Base-by-base conservation (phyloP, 1,284 basidiomycete genomes). In the Tetrapyrgos nigripes region DNA sequence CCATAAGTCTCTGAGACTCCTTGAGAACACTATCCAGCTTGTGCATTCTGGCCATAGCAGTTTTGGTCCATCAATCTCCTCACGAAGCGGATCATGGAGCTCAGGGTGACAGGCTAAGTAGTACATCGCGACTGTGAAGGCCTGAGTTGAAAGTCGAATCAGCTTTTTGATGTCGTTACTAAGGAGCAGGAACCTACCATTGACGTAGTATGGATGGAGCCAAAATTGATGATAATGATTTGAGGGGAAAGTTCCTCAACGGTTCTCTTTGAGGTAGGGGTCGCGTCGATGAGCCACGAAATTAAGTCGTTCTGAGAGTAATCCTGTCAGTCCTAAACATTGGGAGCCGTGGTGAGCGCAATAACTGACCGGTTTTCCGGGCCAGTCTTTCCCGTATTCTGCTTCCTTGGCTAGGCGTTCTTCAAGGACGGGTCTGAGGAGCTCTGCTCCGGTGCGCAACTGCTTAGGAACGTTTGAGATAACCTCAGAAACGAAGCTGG, bases 31-130 rank as follows among this genome's bases (percentile, higher is more conserved):
- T 59, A 44, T 59, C 58, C 11, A 59, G 26, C 13, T 55, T 50
- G 14, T 35, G 21, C 55, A 57, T 55, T 35, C 51, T 50, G 35
- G 50, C 35, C 53, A 53, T 50, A 8, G 57, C 53, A 37, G 49
- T n/a, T 33, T 55, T 57, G 11, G 53, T 50, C 51, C 78, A 79
- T 74, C 68, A 6, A 77, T 65, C 57, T 81, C 79, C 50, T 76
- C 70, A 1, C 78, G 73, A 26, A 81, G 63, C 4, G 72, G 69
- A 9, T 57, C 58, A 17, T 70, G 59, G 46, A 73, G 73, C 53
- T 75, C 67, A 1, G 76, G 73, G 55, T 72, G 62, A n/a, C 66
- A 68, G 4, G 78, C 76, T 9, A 80, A 70, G 47, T 75, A 66
- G 53, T 70, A 77, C 17, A 82, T 60, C 0, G 70, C 73, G 50